Conservation (phyloP, 2,329 filamentous ascomycete species). For the Colletotrichum graminicola region DNA sequence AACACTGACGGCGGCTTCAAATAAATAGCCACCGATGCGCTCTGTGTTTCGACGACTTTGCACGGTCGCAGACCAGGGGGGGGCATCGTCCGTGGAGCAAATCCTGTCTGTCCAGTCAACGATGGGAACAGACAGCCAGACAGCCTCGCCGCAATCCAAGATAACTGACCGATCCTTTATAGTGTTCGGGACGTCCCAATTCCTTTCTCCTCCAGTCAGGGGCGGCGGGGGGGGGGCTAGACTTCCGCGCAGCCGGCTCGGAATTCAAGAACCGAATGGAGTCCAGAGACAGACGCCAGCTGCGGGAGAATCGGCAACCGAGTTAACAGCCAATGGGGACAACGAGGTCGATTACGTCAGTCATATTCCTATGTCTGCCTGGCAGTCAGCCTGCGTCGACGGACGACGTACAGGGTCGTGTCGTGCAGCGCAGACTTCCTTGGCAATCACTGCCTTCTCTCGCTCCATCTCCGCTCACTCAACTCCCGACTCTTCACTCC, state of each 20-base stretch:
- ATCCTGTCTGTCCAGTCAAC: background rate
- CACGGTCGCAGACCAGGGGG: conserved; percentile 17
- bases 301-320: conserved; percentile 11
- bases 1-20: conserved; percentile 16
- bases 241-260: conserved; percentile 13
- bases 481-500: conserved; percentile 9
- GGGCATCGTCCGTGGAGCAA: conserved; percentile 16
- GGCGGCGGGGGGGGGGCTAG: background rate
- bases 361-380: conserved; percentile 29
- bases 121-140: background rate
- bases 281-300: background rate
- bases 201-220: background rate
- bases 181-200: conserved; percentile 24
- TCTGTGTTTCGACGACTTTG: conserved; percentile 36
- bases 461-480: background rate
- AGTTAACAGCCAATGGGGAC: conserved; percentile 4
- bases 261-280: conserved; percentile 3
- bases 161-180: conserved; percentile 18
- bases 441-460: conserved; percentile 6
- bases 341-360: conserved; percentile 37
- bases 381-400: conserved; percentile 31
- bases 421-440: conserved; percentile 37
- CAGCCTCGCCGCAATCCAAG: conserved; percentile 12
- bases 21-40: conserved; percentile 26
- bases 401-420: conserved; percentile 30